Conservation (phyloP, 805 yeast genomes). For the Candida multigemmis region DNA sequence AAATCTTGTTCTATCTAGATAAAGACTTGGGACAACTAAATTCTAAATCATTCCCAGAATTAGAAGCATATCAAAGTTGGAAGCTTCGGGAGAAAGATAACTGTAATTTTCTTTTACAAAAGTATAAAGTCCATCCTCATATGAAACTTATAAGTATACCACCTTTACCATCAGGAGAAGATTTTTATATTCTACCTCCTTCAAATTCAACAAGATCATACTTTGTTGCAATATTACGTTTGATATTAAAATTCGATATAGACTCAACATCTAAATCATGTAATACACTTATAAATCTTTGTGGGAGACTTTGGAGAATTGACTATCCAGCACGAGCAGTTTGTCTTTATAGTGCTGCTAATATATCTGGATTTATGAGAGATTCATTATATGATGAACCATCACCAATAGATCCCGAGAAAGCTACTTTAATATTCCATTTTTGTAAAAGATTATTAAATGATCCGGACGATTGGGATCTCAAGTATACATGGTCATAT, state of each 20-base stretch:
- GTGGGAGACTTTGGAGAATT: slow-evolving; percentile 53
- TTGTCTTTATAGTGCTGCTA: slow-evolving; percentile 41
- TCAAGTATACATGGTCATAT: slow-evolving; percentile 20
- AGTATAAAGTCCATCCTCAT: slow-evolving; percentile 24
- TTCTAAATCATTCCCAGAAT: slow-evolving; percentile 13
- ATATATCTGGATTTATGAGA: slow-evolving; percentile 18
- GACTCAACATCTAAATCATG: slow-evolving; percentile 31
- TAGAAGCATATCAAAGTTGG: slow-evolving; percentile 21
- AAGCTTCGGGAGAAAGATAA: slow-evolving; percentile 15
- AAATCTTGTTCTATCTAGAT: slow-evolving; percentile 18
- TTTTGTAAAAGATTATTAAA: slow-evolving; percentile 20
- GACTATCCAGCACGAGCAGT: slow-evolving; percentile 40
- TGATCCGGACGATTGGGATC: slow-evolving; percentile 24
- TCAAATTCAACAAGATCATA: slow-evolving; percentile 25
- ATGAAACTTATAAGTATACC: slow-evolving; percentile 22
- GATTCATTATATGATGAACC: slow-evolving; percentile 14
- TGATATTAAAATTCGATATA: slow-evolving; percentile 17
- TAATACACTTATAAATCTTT: slow-evolving; percentile 31
- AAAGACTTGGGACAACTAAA: slow-evolving; percentile 33
- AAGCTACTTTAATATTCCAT: slow-evolving; percentile 15
- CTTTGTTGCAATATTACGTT: slow-evolving; percentile 28
- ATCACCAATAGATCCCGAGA: slow-evolving; percentile 21
- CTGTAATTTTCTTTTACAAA: slow-evolving; percentile 13
- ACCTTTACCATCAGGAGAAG: slow-evolving; percentile 22
- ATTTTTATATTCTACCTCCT: slow-evolving; percentile 27